Evolutionary conservation across 345 rosid genomes (phyloP), one percentile per base, ranked within the genome.

Genomic region (Heritiera fomes): DNA sequence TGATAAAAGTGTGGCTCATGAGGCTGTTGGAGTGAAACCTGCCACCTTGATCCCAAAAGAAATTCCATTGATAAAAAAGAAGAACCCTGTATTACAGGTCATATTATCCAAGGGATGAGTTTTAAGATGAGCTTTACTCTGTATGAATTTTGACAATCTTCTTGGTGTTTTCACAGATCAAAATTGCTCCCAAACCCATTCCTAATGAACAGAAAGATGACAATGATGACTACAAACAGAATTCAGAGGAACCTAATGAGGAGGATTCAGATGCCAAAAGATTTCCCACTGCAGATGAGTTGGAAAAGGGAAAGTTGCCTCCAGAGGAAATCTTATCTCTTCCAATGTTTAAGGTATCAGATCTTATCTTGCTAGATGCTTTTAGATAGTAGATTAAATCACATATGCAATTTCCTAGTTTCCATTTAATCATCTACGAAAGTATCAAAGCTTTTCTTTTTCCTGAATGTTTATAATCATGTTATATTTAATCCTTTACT

Each of bases 321-420:
- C 90, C 94, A 40, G 97, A 93, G 82, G 95, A 95, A 84, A 92
- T 95, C 83, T 82, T 95, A 59, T 92, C 95, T 20, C 91, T 95
- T 78, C 98, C 98, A 58, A 88, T 88, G 91, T 55, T 73, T 55
- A 73, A 73, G 76, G 76, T 73, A 38, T 73, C 23, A 6, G 61
- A 71, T 32, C 61, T 32, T 71, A 50, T 71, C 73, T 52, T 15
- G 2, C 46, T 11, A 17, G 13, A 50, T 47, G 23, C 58, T 47
- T 71, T 52, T 32, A 18, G 63, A 53, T 92, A 10, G 38, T 61
- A 4, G 15, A 61, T 30, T 28, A 32, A 28, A 11, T 28, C 17
- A 61, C 11, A 11, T 14, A 32, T 30, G 7, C 15, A 23, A 60
- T 60, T 11, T 8, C 15, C 7, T 60, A 60, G 64, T 60, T 23